Evolutionary conservation across 148 eudicot genomes (phyloP).

Genomic region (Simmondsia chinensis): DNA sequence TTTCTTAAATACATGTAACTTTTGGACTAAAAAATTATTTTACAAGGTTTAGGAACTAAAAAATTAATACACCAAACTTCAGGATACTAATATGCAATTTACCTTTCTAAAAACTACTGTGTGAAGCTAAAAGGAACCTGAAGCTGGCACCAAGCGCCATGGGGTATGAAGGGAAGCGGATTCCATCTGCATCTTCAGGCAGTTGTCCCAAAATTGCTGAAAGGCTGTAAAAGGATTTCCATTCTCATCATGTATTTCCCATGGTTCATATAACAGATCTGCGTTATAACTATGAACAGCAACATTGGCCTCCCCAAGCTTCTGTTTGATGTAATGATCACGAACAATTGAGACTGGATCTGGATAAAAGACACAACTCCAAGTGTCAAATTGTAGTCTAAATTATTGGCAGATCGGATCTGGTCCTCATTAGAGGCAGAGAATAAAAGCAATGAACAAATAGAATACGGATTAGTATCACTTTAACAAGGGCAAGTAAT

Average conservation of each 20-base stretch:
- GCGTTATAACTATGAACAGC: conserved; percentile 70
- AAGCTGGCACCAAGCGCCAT: conserved; percentile 50
- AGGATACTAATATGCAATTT: not conserved
- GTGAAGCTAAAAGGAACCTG: conserved; percentile 32
- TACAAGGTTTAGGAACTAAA: too few species aligned
- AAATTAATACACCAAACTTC: not conserved
- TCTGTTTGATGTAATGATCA: conserved; percentile 79
- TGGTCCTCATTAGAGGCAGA: too few species aligned
- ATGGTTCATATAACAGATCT: conserved; percentile 87
- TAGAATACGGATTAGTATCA: too few species aligned
- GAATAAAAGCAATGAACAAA: too few species aligned
- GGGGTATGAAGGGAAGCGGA: conserved; percentile 67
- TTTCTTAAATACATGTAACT: too few species aligned
- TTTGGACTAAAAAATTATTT: too few species aligned
- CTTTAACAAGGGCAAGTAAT: too few species aligned
- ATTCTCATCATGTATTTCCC: conserved; percentile 81
- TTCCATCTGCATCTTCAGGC: conserved; percentile 48
- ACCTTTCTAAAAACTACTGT: not conserved
- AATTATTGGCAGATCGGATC: too few species aligned
- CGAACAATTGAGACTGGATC: conserved; percentile 97
- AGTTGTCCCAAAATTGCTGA: conserved; percentile 71
- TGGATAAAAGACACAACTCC: conserved; percentile 23
- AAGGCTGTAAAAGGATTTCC: conserved; percentile 74
- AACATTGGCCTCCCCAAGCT: conserved; percentile 54
- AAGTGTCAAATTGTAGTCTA: too few species aligned